phyloP scores from a whole-genome alignment of 106 monocot species.

The Allium sativum region DNA sequence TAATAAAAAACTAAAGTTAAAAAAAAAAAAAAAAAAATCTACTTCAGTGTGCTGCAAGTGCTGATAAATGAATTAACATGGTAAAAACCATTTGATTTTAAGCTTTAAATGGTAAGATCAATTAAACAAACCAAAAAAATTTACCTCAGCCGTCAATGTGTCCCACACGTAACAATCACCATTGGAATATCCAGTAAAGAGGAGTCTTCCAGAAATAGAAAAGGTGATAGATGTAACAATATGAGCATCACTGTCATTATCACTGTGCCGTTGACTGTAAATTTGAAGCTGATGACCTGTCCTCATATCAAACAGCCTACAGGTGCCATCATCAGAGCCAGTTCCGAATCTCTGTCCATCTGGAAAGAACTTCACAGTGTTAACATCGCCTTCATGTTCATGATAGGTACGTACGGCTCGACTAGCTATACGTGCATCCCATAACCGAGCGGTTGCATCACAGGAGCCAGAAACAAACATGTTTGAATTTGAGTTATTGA shows the following conservation, averaged over 20 bases:
- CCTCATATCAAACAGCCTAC: conserved; percentile 81
- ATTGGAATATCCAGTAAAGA: conserved; percentile 97
- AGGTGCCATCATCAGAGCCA: conserved; percentile 95
- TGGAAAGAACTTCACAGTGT: conserved; percentile 90
- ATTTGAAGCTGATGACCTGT: conserved; percentile 96
- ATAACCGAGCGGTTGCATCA: conserved; percentile 73
- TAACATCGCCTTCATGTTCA: conserved; percentile 77
- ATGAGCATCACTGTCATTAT: conserved; percentile 21
- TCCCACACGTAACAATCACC: conserved; percentile 95
- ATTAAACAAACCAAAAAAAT: not conserved
- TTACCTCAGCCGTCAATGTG: conserved; percentile 80
- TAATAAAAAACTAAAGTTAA: too few relatives aligned
- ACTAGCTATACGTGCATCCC: conserved; percentile 87
- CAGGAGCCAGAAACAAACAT: conserved; percentile 98
- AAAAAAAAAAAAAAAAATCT: too few relatives aligned
- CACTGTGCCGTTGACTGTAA: conserved; percentile 31
- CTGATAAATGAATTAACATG: too few relatives aligned
- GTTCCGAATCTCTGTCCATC: conserved; percentile 94
- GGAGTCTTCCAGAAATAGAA: conserved; percentile 83
- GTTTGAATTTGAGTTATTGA: conserved; percentile 72
- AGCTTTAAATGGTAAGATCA: too few relatives aligned
- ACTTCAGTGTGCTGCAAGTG: too few relatives aligned
- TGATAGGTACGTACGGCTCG: conserved; percentile 71
- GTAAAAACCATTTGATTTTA: too few relatives aligned
- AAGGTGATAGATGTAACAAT: conserved; percentile 86